phyloP scores from a whole-genome alignment of 345 rosid genomes.

The Syzygium aqueum region DNA sequence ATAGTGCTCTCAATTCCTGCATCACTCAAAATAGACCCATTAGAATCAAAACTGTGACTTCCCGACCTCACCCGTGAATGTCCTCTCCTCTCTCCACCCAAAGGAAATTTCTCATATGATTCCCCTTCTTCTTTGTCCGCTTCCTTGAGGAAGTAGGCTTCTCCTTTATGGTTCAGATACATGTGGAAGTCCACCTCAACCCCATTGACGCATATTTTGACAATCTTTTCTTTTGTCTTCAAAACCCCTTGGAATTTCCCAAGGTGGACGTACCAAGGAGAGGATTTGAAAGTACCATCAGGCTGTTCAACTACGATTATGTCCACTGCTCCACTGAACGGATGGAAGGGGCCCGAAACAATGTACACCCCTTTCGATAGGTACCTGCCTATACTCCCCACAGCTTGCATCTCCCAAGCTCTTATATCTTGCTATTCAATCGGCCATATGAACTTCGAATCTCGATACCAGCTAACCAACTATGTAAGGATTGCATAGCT shows the following conservation, averaged over 20 bases:
- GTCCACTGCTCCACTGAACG: slow-evolving; percentile 97
- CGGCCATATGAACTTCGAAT: background rate
- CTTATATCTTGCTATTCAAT: background rate
- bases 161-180: slow-evolving; percentile 80
- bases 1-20: slow-evolving; percentile 16
- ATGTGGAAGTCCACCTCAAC: slow-evolving; percentile 56
- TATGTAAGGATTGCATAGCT: background rate
- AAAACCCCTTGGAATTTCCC: slow-evolving; percentile 98
- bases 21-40: slow-evolving; percentile 12
- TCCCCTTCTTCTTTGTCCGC: slow-evolving; percentile 47
- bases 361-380: slow-evolving; percentile 71
- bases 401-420: slow-evolving; percentile 48
- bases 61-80: slow-evolving; percentile 34
- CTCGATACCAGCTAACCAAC: background rate
- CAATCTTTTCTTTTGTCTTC: slow-evolving; percentile 56
- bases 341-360: slow-evolving; percentile 79
- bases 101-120: slow-evolving; percentile 12
- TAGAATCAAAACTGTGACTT: slow-evolving; percentile 36
- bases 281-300: slow-evolving; percentile 86
- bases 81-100: slow-evolving; percentile 13
- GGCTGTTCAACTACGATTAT: slow-evolving; percentile 90
- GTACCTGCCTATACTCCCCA: slow-evolving; percentile 80
- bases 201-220: slow-evolving; percentile 58
- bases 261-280: slow-evolving; percentile 93
- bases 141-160: slow-evolving; percentile 73